Evolutionary conservation across 2,329 filamentous ascomycete species (phyloP).

Genomic region (Ophiocordyceps camponoti-leonardi): DNA sequence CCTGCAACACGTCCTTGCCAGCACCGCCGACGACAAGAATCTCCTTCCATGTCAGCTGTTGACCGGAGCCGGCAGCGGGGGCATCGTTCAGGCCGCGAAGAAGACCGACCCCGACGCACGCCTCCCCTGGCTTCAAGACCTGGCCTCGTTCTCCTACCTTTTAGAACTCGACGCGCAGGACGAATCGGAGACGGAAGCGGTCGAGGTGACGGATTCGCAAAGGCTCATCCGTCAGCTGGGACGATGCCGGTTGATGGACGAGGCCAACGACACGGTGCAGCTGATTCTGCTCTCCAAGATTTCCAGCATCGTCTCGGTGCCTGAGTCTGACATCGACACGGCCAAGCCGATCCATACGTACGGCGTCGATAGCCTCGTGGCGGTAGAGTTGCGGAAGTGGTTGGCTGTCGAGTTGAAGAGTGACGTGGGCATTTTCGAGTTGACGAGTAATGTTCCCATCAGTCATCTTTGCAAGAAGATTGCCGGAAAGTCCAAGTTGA

Average conservation of each 20-base stretch:
- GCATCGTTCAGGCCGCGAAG: neutral
- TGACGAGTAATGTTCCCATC: neutral
- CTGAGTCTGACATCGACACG: neutral
- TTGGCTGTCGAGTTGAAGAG: neutral
- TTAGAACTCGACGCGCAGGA: neutral
- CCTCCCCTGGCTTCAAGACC: neutral
- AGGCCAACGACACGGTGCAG: neutral
- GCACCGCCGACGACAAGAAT: neutral
- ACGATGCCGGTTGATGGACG: neutral
- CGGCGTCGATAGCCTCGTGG: constrained; percentile 1
- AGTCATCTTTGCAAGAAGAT: neutral
- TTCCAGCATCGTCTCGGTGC: neutral
- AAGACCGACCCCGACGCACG: neutral
- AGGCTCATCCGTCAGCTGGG: neutral
- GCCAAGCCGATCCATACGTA: neutral
- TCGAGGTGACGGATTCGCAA: too few relatives aligned
- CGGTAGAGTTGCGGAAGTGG: neutral
- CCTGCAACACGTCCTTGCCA: neutral
- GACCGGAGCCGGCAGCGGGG: neutral
- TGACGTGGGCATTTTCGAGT: neutral
- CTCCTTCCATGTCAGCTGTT: neutral
- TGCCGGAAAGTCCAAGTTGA: neutral
- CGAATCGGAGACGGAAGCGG: neutral
- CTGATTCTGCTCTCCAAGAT: neutral
- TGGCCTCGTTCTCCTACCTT: neutral